Evolutionary conservation across 2,329 filamentous ascomycete species (phyloP).

Genomic region (Spiromastix sp.): DNA sequence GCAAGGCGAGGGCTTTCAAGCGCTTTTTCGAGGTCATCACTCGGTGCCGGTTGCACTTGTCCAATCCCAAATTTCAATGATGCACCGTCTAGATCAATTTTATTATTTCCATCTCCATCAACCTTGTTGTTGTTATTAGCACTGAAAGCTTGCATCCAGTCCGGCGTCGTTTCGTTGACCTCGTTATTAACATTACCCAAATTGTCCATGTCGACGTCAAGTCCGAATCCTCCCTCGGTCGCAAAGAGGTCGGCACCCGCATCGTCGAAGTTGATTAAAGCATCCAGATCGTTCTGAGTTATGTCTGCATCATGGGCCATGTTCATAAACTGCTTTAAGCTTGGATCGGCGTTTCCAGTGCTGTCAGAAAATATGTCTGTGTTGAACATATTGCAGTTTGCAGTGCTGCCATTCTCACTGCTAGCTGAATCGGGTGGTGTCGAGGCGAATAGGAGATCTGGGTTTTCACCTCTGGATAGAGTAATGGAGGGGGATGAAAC

Average conservation of each 20-base stretch:
- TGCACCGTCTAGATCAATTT: too few species aligned
- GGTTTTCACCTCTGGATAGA: conserved; percentile 14
- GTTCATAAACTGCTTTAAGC: conserved; percentile 32
- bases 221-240: conserved; percentile 17
- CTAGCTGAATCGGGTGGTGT: conserved; percentile 33
- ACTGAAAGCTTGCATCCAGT: conserved; percentile 10
- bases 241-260: conserved; percentile 25
- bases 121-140: too few species aligned
- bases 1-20: too few species aligned
- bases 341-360: conserved; percentile 19
- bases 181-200: conserved; percentile 14
- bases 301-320: conserved; percentile 35
- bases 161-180: conserved; percentile 12
- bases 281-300: conserved; percentile 36
- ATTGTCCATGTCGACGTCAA: conserved; percentile 7
- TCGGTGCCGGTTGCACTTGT: too few species aligned
- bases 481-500: conserved; percentile 10
- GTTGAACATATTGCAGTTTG: conserved; percentile 5
- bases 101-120: too few species aligned
- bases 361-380: conserved; percentile 3
- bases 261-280: conserved; percentile 37
- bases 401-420: conserved; percentile 29
- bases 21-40: too few species aligned
- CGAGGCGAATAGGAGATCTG: conserved; percentile 22
- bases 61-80: too few species aligned